phyloP scores from a whole-genome alignment of 1,139 yeast genomes.

The Debaryomyces udenii region DNA sequence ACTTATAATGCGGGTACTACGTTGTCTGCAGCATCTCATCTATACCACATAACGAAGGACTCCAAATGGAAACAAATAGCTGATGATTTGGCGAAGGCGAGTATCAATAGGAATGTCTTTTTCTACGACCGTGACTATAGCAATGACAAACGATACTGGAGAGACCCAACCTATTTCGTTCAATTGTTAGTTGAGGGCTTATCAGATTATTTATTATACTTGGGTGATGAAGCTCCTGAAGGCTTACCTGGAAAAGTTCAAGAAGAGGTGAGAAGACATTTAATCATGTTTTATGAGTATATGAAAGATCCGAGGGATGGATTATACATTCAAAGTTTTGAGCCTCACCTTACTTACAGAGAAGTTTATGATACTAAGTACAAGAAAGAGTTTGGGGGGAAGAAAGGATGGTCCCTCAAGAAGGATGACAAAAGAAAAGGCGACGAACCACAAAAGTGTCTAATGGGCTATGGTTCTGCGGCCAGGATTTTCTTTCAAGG shows the following conservation, averaged over 20 bases:
- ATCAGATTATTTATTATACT: constrained; percentile 61
- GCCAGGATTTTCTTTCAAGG: constrained; percentile 72
- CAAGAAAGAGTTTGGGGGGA: constrained; percentile 57
- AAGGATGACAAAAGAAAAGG: constrained; percentile 44
- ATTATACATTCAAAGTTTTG: constrained; percentile 62
- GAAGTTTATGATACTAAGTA: constrained; percentile 53
- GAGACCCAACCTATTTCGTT: constrained; percentile 65
- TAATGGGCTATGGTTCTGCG: constrained; percentile 69
- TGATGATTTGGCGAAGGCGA: constrained; percentile 61
- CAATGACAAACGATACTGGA: constrained; percentile 60
- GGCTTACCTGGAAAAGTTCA: constrained; percentile 39
- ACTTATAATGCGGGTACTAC: constrained; percentile 75
- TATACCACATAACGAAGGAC: constrained; percentile 57
- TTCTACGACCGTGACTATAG: constrained; percentile 70
- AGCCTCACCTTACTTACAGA: constrained; percentile 57
- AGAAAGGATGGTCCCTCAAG: constrained; percentile 54
- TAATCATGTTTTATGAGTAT: constrained; percentile 58
- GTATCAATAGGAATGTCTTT: constrained; percentile 56
- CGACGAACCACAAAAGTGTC: constrained; percentile 51
- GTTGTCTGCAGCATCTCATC: constrained; percentile 54
- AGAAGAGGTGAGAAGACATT: constrained; percentile 52
- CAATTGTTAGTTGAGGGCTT: constrained; percentile 70
- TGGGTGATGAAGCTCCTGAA: constrained; percentile 49
- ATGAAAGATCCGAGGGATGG: constrained; percentile 63
- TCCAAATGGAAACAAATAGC: constrained; percentile 60